These are phyloP conservation scores for Paxillus ammoniavirescens DNA, from an alignment of 768 basidiomycete species.

Conservation along the genomic window DNA sequence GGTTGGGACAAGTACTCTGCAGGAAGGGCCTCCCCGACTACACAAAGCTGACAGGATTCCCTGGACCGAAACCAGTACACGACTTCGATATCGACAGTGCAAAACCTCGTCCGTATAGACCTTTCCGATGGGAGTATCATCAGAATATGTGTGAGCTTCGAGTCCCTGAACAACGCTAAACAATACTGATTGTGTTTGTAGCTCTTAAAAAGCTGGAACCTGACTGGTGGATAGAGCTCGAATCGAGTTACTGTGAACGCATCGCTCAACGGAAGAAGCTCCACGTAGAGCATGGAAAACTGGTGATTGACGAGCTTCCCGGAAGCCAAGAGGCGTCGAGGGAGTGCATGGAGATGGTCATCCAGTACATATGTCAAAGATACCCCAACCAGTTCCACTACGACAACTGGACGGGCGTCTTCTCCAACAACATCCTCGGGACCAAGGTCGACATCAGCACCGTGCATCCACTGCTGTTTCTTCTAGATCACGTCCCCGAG, in stretches of 20 bases:
- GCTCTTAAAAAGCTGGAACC: constrained; percentile 49
- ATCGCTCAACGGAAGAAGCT: constrained; percentile 42
- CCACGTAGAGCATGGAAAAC: constrained; percentile 37
- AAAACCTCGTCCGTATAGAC: constrained; percentile 51
- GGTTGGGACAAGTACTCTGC: constrained; percentile 8
- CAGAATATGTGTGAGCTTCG: constrained; percentile 50
- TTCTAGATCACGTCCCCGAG: constrained; percentile 52
- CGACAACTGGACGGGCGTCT: constrained; percentile 33
- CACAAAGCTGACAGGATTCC: constrained; percentile 43
- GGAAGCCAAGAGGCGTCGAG: constrained; percentile 48
- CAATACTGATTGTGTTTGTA: constrained; percentile 4
- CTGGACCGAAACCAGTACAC: constrained; percentile 39
- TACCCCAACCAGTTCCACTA: constrained; percentile 53
- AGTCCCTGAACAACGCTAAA: background rate
- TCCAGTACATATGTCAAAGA: constrained; percentile 55
- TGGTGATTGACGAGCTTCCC: constrained; percentile 44
- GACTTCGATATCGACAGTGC: constrained; percentile 44
- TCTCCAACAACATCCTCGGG: constrained; percentile 44
- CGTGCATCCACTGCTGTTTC: constrained; percentile 39
- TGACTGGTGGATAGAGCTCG: constrained; percentile 58
- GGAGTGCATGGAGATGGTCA: constrained; percentile 55
- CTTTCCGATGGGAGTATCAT: constrained; percentile 55
- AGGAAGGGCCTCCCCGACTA: constrained; percentile 34
- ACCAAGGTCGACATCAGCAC: constrained; percentile 26
- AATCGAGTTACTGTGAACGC: constrained; percentile 47